A percentile compares a stretch with the other conserved stretches of the same genome.
These are phyloP conservation scores for Asterella californica DNA, from an alignment of 225 moss, liverwort and hornwort genomes.

Conservation along the genomic window DNA sequence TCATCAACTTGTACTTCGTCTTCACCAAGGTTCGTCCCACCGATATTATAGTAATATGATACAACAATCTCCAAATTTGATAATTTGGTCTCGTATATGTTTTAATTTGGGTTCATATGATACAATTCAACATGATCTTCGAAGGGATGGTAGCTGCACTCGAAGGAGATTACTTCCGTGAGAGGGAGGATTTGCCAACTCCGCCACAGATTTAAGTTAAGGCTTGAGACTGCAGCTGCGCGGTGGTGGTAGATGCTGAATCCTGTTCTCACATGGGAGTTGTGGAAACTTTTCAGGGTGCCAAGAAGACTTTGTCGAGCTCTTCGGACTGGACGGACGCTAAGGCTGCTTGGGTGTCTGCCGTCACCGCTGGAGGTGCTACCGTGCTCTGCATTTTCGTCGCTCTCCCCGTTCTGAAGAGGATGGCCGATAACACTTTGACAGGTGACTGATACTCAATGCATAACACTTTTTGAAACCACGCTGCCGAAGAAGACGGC, in stretches of 20 bases:
- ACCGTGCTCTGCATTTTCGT: slow-evolving; percentile 28
- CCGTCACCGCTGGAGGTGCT: slow-evolving; percentile 33
- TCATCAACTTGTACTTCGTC: slow-evolving; percentile 69
- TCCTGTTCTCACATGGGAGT: neutral
- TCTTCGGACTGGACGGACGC: slow-evolving; percentile 44
- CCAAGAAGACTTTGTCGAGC: slow-evolving; percentile 42
- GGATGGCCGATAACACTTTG: slow-evolving; percentile 50
- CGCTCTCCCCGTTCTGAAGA: slow-evolving; percentile 41
- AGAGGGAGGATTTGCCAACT: too few species aligned
- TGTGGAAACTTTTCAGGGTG: slow-evolving; percentile 33
- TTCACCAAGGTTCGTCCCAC: slow-evolving; percentile 50
- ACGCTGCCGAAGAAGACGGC: neutral
- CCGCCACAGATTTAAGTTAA: too few species aligned
- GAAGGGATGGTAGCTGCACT: too few species aligned
- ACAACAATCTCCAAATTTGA: too few species aligned
- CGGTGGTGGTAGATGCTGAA: too few species aligned
- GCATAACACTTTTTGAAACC: too few species aligned
- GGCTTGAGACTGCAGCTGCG: too few species aligned
- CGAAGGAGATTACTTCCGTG: too few species aligned
- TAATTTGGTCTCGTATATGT: too few species aligned
- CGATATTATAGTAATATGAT: too few species aligned
- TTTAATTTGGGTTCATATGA: too few species aligned
- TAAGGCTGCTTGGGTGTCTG: slow-evolving; percentile 60
- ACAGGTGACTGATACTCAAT: slow-evolving; percentile 8
- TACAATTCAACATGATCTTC: too few species aligned